Evolutionary conservation across 1,284 basidiomycete species (phyloP).

Genomic region (Leucoagaricus sp.): DNA sequence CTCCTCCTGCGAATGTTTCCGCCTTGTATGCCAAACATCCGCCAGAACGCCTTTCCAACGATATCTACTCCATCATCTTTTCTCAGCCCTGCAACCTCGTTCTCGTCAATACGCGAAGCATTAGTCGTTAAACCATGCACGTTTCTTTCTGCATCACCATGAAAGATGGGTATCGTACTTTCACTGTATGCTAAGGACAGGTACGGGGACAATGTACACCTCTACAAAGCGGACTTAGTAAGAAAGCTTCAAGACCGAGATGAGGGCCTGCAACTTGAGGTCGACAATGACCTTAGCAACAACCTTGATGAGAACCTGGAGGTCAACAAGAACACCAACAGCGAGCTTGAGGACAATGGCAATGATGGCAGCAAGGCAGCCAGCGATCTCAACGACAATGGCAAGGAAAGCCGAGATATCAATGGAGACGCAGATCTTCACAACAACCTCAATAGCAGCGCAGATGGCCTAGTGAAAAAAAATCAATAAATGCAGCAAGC

Average conservation of each 20-base stretch:
- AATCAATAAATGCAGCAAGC: not conserved
- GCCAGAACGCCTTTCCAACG: not conserved
- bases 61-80: not conserved
- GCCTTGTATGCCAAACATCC: not conserved
- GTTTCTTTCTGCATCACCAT: not conserved
- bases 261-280: not conserved
- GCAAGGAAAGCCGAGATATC: not conserved
- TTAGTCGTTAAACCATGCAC: not conserved
- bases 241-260: no score
- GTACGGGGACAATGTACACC: no score
- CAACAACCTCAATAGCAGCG: constrained; percentile 1
- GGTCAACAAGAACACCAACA: not conserved
- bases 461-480: constrained; percentile 6
- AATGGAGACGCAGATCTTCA: not conserved
- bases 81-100: no score
- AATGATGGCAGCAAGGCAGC: not conserved
- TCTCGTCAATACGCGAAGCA: no score
- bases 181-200: no score
- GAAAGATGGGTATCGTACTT: no score
- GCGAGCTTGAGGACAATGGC: not conserved
- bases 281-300: not conserved
- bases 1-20: not conserved
- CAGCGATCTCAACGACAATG: not conserved
- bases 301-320: not conserved
- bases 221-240: no score